These are phyloP conservation scores for Kwoniella bestiolae DNA, from an alignment of 768 basidiomycete species.

Conservation along the genomic window DNA sequence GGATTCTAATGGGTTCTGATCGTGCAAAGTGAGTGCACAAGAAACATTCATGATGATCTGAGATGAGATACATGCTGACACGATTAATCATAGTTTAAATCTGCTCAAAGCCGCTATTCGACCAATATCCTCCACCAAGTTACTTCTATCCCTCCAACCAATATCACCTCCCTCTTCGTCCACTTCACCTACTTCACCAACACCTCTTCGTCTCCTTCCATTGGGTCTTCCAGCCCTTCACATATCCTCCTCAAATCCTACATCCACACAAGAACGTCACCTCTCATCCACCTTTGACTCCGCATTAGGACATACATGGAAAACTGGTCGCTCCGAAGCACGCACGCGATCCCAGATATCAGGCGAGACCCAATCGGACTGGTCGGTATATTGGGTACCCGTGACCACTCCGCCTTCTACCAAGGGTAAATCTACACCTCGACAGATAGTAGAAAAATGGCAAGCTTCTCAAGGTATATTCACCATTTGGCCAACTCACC, in stretches of 20 bases:
- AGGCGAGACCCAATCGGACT: slow-evolving; percentile 13
- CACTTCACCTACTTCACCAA: background rate
- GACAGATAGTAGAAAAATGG: slow-evolving; percentile 21
- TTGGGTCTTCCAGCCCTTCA: slow-evolving; percentile 20
- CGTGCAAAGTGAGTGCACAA: background rate
- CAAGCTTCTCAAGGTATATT: slow-evolving; percentile 17
- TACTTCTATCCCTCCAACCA: slow-evolving; percentile 19
- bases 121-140: slow-evolving; percentile 1
- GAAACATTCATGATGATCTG: background rate
- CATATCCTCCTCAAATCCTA: background rate
- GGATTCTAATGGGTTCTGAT: slow-evolving; percentile 6
- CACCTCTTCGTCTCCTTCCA: slow-evolving; percentile 9
- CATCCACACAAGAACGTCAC: slow-evolving; percentile 2
- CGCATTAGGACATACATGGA: slow-evolving; percentile 19
- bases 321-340: slow-evolving; percentile 2
- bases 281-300: slow-evolving; percentile 16
- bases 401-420: background rate
- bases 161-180: background rate
- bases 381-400: slow-evolving; percentile 29
- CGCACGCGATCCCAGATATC: background rate
- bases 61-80: background rate
- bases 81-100: background rate
- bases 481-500: slow-evolving; percentile 31
- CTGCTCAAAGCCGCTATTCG: slow-evolving; percentile 3
- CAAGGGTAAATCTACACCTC: slow-evolving; percentile 11